Percentiles rank a stretch among this genome's conserved stretches.
phyloP scores from a whole-genome alignment of 768 basidiomycete genomes.

The Termitomyces sp. region DNA sequence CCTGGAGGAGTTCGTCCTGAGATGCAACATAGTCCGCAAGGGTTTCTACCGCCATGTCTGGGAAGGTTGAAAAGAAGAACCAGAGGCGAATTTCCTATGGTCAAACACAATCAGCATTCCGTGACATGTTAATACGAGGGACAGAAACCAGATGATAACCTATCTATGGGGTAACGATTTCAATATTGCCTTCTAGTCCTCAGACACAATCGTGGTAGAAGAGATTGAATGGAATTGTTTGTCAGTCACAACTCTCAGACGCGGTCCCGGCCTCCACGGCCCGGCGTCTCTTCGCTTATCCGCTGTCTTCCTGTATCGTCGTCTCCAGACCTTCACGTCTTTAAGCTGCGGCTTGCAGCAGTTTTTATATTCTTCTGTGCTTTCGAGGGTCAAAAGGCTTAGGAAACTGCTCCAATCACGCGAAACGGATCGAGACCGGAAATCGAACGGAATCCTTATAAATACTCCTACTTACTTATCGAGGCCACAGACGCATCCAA shows the following conservation, averaged over 20 bases:
- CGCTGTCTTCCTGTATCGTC: background rate
- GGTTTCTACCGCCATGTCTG: conserved; percentile 20
- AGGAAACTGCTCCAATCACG: background rate
- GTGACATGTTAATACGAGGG: background rate
- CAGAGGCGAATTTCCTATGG: background rate
- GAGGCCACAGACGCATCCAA: background rate
- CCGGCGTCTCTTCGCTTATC: background rate
- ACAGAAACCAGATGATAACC: background rate
- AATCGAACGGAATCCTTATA: background rate
- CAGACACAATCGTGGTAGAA: background rate
- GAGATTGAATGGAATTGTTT: too few species aligned
- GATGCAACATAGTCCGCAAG: conserved; percentile 42
- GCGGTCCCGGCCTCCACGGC: background rate
- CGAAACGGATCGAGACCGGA: background rate
- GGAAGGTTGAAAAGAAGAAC: background rate
- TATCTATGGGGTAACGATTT: background rate
- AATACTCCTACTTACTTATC: background rate
- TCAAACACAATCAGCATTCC: background rate
- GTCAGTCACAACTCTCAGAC: background rate
- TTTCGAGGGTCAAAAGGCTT: background rate
- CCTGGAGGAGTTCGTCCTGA: conserved; percentile 46
- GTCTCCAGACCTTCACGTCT: background rate
- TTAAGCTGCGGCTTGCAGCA: background rate
- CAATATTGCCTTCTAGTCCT: background rate
- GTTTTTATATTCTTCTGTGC: too few species aligned